phyloP scores from a whole-genome alignment of 352 stramenopile genomes.

The Aphanomyces cochlioides region DNA sequence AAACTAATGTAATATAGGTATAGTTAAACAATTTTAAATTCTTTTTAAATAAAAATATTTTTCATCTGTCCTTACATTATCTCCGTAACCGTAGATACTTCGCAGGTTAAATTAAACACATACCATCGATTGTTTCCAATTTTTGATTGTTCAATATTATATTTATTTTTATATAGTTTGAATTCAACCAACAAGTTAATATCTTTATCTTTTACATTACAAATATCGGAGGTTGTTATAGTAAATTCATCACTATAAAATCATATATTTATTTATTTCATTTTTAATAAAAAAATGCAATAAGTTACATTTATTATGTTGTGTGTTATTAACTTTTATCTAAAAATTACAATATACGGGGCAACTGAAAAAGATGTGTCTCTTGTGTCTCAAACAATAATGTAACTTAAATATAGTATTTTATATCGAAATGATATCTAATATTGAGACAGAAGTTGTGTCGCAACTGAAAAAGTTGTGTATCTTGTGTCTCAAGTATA shows the following conservation, averaged over 20 bases:
- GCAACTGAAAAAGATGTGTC: conserved; percentile 7
- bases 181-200: not conserved
- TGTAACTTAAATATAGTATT: conserved; percentile 6
- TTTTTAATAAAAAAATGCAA: conserved; percentile 12
- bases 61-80: conserved; percentile 4
- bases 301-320: conserved; percentile 9
- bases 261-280: conserved; percentile 12
- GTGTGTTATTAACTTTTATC: conserved; percentile 6
- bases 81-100: conserved; percentile 5
- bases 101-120: conserved; percentile 4
- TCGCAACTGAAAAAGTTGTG: conserved; percentile 1
- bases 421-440: conserved; percentile 6
- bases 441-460: conserved; percentile 8
- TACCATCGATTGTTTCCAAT: conserved; percentile 4
- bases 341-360: conserved; percentile 10
- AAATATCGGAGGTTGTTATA: conserved; percentile 1
- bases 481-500: conserved; percentile 1
- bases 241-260: not conserved
- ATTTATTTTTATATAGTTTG: conserved; percentile 3
- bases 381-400: not conserved
- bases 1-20: conserved; percentile 2
- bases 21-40: not conserved
- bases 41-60: conserved; percentile 5
- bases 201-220: conserved; percentile 10
- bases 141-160: not conserved